A percentile compares a stretch with the other conserved stretches of the same genome.
Evolutionary conservation across 306 rosid species (phyloP).

Genomic region (Gillenia trifoliata): DNA sequence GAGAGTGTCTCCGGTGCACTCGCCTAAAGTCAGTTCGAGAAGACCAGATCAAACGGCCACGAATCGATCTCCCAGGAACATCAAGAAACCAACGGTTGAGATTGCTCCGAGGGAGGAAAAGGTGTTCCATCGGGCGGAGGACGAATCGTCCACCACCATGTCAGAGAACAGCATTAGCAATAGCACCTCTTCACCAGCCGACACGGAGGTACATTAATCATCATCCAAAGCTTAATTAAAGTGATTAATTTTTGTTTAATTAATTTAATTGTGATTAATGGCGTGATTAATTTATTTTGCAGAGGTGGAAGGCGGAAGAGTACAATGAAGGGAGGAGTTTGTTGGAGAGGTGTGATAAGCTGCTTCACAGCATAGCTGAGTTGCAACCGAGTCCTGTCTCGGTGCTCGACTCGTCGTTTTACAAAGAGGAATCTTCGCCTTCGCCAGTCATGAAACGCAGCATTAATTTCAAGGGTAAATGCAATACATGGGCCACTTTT

Average conservation of each 20-base stretch:
- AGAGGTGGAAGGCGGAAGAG: constrained; percentile 65
- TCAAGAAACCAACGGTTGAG: constrained; percentile 35
- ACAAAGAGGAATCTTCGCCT: constrained; percentile 88
- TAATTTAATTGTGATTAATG: background rate
- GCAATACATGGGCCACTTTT: too few relatives aligned
- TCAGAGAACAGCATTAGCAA: constrained; percentile 67
- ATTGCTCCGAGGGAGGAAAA: background rate
- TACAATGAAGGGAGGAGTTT: constrained; percentile 61
- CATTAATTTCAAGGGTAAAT: constrained; percentile 60
- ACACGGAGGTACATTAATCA: constrained; percentile 53
- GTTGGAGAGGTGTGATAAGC: constrained; percentile 78
- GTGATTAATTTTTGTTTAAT: background rate
- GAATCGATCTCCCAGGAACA: constrained; percentile 55
- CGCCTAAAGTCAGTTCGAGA: constrained; percentile 49
- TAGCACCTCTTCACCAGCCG: constrained; percentile 58
- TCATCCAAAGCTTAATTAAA: background rate
- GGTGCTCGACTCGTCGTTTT: constrained; percentile 81
- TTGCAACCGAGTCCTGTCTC: constrained; percentile 95
- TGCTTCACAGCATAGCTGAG: constrained; percentile 83
- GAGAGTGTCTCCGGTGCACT: constrained; percentile 63
- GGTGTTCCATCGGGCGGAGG: constrained; percentile 38
- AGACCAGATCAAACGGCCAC: constrained; percentile 37
- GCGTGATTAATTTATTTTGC: background rate
- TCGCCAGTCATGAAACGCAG: constrained; percentile 83
- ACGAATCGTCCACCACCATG: constrained; percentile 63